phyloP scores from a whole-genome alignment of 1,284 basidiomycete genomes.

The Athelia psychrophila region DNA sequence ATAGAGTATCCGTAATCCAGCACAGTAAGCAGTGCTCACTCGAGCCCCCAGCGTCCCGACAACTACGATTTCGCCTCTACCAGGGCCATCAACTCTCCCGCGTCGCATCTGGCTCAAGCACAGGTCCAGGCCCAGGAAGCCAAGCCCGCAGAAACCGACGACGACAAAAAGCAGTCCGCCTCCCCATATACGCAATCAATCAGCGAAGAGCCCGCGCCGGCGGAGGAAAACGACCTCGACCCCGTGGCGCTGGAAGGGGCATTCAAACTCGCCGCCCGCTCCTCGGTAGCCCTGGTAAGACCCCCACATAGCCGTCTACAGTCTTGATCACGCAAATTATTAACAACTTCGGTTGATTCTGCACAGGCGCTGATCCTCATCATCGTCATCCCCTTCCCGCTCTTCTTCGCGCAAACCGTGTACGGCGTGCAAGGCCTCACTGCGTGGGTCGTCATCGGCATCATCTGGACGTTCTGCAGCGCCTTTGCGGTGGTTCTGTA shows the following conservation, averaged over 20 bases:
- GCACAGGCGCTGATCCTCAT: constrained; percentile 62
- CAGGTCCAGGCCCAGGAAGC: constrained; percentile 15
- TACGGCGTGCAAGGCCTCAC: constrained; percentile 68
- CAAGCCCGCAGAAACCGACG: constrained; percentile 24
- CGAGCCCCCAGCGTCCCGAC: constrained; percentile 62
- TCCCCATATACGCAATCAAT: constrained; percentile 28
- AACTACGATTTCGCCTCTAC: constrained; percentile 80
- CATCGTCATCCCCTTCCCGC: constrained; percentile 75
- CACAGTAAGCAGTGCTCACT: background rate
- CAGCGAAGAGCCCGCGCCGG: constrained; percentile 31
- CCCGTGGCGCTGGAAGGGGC: constrained; percentile 63
- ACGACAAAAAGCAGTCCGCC: constrained; percentile 38
- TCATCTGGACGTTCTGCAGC: constrained; percentile 82
- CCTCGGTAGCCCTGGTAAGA: constrained; percentile 67
- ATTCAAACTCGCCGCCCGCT: constrained; percentile 74
- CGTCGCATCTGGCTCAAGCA: constrained; percentile 1
- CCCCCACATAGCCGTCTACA: background rate
- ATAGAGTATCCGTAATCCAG: no score
- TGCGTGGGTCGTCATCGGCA: constrained; percentile 77
- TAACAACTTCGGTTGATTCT: no score
- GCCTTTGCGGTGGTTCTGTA: constrained; percentile 78
- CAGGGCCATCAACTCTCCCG: constrained; percentile 65
- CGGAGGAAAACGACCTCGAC: constrained; percentile 56
- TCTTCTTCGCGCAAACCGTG: constrained; percentile 79
- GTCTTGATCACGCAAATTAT: no score